Percentiles rank a stretch among this genome's conserved stretches.
These are phyloP conservation scores for Carallia brachiata DNA, from an alignment of 345 rosid genomes.

Conservation along the genomic window DNA sequence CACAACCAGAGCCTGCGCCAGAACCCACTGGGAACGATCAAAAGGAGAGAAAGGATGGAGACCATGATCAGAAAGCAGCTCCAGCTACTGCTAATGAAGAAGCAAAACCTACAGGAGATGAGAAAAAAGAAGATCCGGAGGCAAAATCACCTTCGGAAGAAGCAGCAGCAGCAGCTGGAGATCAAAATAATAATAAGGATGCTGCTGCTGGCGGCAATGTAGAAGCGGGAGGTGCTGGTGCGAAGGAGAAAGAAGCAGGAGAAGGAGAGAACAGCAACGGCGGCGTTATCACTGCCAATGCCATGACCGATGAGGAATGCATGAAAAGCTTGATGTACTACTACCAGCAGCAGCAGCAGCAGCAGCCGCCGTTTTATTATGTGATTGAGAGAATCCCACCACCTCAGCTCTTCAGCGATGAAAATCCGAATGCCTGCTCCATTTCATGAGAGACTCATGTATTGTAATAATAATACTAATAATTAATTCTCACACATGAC, in stretches of 20 bases:
- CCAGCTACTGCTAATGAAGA: conserved; percentile 25
- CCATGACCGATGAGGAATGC: conserved; percentile 44
- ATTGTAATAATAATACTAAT: too few species aligned
- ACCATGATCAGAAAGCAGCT: conserved; percentile 23
- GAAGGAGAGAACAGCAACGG: not conserved
- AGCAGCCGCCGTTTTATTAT: conserved; percentile 69
- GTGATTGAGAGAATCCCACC: conserved; percentile 73
- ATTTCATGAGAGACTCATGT: conserved; percentile 38
- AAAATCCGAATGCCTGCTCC: conserved; percentile 93
- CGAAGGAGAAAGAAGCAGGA: conserved; percentile 3
- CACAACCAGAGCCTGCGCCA: conserved; percentile 64
- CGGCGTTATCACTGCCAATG: not conserved
- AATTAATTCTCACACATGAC: too few species aligned
- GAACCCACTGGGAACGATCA: conserved; percentile 23
- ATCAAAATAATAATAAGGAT: too few species aligned
- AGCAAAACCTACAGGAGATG: conserved; percentile 31
- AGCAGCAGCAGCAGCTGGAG: not conserved
- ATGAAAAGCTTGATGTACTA: conserved; percentile 61
- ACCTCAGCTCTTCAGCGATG: conserved; percentile 94
- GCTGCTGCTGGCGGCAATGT: not conserved
- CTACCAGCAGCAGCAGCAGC: conserved; percentile 48
- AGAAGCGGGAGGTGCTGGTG: conserved; percentile 19
- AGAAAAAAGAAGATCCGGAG: conserved; percentile 30
- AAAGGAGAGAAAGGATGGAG: conserved; percentile 38
- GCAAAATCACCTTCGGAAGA: conserved; percentile 27